phyloP scores from a whole-genome alignment of 164 flowering plant genomes.

The Nymphaea thermarum region DNA sequence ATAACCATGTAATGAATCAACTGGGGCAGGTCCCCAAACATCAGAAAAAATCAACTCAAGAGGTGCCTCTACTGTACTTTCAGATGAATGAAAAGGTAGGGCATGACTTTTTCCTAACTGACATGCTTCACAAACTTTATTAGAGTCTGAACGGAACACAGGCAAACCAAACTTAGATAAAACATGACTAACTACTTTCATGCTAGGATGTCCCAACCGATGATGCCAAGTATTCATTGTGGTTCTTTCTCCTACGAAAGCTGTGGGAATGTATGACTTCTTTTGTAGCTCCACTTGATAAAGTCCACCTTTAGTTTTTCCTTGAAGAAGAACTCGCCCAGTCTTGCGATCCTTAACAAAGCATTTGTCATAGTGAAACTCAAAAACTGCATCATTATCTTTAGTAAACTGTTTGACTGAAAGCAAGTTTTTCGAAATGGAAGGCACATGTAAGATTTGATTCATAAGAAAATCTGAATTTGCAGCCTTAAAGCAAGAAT shows the following conservation, averaged over 20 bases:
- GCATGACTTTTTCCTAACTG: not conserved
- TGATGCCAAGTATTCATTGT: not conserved
- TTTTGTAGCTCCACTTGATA: not conserved
- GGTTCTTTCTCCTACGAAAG: not conserved
- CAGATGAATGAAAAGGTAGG: not conserved
- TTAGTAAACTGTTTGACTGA: not conserved
- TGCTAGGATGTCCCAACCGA: not conserved
- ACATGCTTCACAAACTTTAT: conserved; percentile 1
- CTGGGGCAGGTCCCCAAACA: not conserved
- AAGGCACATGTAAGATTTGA: not conserved
- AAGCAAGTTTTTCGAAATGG: not conserved
- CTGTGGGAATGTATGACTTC: not conserved
- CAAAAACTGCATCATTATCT: not conserved
- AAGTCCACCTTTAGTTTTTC: not conserved
- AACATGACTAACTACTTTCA: not conserved
- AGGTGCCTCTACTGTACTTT: not conserved
- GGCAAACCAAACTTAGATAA: not conserved
- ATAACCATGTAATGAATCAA: not conserved
- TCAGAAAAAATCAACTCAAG: not conserved
- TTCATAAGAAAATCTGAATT: not conserved
- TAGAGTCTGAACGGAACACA: no score
- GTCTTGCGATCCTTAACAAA: not conserved
- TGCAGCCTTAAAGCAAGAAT: not conserved
- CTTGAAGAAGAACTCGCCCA: not conserved
- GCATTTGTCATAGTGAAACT: not conserved